Evolutionary conservation across 148 eudicot species (phyloP).

Genomic region (Arbutus unedo): DNA sequence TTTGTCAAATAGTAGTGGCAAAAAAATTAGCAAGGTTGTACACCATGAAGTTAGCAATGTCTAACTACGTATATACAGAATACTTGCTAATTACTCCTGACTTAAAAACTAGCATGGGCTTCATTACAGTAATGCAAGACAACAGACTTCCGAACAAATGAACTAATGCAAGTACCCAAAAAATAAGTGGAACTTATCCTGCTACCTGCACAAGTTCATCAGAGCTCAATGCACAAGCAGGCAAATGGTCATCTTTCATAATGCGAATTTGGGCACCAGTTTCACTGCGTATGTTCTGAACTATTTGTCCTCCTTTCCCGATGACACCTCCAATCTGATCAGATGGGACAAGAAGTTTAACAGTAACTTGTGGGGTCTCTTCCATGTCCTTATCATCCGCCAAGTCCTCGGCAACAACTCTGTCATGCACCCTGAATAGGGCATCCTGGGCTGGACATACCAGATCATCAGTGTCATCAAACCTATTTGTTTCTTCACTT

Average conservation of each 20-base stretch:
- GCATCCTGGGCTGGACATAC: conserved; percentile 93
- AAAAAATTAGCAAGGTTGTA: not conserved
- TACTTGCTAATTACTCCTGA: not conserved
- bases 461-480: conserved; percentile 54
- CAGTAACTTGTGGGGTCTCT: conserved; percentile 58
- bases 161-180: not conserved
- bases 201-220: conserved; percentile 96
- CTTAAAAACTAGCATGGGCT: not conserved
- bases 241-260: conserved; percentile 85
- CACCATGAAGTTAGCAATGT: not conserved
- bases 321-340: conserved; percentile 98
- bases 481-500: conserved; percentile 69
- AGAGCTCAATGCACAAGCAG: conserved; percentile 80
- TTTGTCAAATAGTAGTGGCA: no score
- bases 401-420: conserved; percentile 74
- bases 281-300: conserved; percentile 79
- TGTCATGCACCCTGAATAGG: conserved; percentile 83
- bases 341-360: conserved; percentile 75
- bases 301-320: conserved; percentile 97
- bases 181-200: not conserved
- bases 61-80: not conserved
- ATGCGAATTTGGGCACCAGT: conserved; percentile 94
- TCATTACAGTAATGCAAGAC: not conserved
- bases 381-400: conserved; percentile 53
- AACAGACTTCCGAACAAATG: not conserved